phyloP scores from a whole-genome alignment of 352 stramenopile genomes.

The Stramenopiles sp. region DNA sequence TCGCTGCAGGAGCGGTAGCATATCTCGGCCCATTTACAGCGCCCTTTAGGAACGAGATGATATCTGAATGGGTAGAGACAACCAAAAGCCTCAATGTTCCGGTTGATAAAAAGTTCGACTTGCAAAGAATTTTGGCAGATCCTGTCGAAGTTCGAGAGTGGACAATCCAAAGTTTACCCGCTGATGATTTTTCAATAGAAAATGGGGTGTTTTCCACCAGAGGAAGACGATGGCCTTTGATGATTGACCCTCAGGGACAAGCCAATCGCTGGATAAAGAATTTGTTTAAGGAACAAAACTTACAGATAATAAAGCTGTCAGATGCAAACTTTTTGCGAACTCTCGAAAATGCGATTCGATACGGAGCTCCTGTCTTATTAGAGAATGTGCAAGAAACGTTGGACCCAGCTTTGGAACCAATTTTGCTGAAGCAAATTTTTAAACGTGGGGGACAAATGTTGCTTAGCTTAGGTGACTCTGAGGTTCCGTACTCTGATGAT shows the following conservation, averaged over 20 bases:
- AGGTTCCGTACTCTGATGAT: slow-evolving; percentile 69
- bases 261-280: slow-evolving; percentile 80
- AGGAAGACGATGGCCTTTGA: slow-evolving; percentile 64
- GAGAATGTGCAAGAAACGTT: slow-evolving; percentile 80
- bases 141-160: slow-evolving; percentile 65
- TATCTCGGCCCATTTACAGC: slow-evolving; percentile 72
- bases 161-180: slow-evolving; percentile 69
- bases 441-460: slow-evolving; percentile 65
- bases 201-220: slow-evolving; percentile 73
- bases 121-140: slow-evolving; percentile 54
- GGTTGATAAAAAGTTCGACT: slow-evolving; percentile 53
- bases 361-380: slow-evolving; percentile 63
- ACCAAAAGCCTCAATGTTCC: slow-evolving; percentile 53
- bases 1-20: slow-evolving; percentile 67
- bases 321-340: slow-evolving; percentile 72
- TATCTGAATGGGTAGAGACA: slow-evolving; percentile 50
- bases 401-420: slow-evolving; percentile 69
- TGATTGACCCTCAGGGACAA: slow-evolving; percentile 79
- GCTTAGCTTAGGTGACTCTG: slow-evolving; percentile 63
- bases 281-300: slow-evolving; percentile 50
- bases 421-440: slow-evolving; percentile 75
- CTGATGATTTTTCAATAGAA: slow-evolving; percentile 73
- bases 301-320: slow-evolving; percentile 76
- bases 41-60: slow-evolving; percentile 52
- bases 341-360: slow-evolving; percentile 69